Evolutionary conservation across 768 basidiomycete species (phyloP).

Genomic region (Cystoderma amianthinum): DNA sequence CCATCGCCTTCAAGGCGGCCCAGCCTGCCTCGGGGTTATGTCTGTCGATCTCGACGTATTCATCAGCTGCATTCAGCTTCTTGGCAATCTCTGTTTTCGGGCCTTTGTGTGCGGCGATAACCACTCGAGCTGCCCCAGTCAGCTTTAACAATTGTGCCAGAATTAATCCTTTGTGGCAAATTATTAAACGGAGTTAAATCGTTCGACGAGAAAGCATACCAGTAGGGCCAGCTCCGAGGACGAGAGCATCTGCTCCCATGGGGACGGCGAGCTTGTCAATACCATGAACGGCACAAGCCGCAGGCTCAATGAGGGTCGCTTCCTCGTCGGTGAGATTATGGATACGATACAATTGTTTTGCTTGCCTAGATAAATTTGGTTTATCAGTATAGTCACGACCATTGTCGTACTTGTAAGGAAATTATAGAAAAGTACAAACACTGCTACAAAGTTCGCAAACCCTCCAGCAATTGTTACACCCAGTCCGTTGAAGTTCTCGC

Average conservation of each 20-base stretch:
- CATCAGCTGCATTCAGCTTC: constrained; percentile 72
- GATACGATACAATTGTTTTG: constrained; percentile 82
- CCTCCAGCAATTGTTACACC: constrained; percentile 82
- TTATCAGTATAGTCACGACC: neutral
- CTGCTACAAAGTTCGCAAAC: constrained; percentile 85
- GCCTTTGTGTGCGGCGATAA: constrained; percentile 86
- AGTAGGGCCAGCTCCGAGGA: constrained; percentile 88
- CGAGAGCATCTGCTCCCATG: constrained; percentile 78
- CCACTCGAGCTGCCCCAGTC: constrained; percentile 76
- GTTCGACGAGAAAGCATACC: constrained; percentile 12
- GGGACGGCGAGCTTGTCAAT: constrained; percentile 81
- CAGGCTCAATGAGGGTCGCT: constrained; percentile 83
- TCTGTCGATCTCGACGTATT: constrained; percentile 81
- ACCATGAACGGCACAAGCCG: constrained; percentile 88
- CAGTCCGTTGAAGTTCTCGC: constrained; percentile 77
- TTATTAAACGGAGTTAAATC: neutral
- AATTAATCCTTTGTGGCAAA: constrained; percentile 50
- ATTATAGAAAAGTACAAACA: constrained; percentile 25
- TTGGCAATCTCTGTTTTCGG: constrained; percentile 87
- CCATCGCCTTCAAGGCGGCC: constrained; percentile 62
- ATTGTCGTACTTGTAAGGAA: neutral
- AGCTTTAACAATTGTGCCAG: constrained; percentile 83
- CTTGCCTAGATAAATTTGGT: constrained; percentile 15
- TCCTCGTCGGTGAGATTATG: constrained; percentile 85
- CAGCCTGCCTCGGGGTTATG: constrained; percentile 71